Evolutionary conservation across 2,329 filamentous ascomycete species (phyloP).

Genomic region (Didymella glomerata): DNA sequence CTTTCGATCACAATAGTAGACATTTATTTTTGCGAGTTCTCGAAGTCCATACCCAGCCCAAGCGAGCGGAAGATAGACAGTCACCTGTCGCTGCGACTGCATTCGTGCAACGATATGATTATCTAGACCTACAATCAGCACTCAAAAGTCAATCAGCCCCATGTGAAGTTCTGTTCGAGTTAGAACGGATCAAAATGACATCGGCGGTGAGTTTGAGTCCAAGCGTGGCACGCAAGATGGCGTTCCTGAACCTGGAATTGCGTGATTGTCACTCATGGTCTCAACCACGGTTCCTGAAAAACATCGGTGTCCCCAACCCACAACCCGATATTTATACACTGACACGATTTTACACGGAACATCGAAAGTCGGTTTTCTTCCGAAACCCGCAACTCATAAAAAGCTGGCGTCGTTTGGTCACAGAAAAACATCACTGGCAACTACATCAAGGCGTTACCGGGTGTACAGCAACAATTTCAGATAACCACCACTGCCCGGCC

Average conservation of each 20-base stretch:
- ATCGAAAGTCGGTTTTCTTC: too few species aligned
- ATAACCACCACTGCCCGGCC: not conserved
- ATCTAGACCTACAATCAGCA: not conserved
- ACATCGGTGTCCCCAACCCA: not conserved
- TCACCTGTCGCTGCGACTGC: not conserved
- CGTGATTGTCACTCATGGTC: slow-evolving; percentile 42
- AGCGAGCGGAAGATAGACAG: not conserved
- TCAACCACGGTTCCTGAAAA: slow-evolving; percentile 8
- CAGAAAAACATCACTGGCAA: not conserved
- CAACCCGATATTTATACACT: not conserved
- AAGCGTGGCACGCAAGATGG: slow-evolving; percentile 27
- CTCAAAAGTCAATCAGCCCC: not conserved
- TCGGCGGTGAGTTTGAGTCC: slow-evolving; percentile 6
- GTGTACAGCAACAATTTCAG: not conserved
- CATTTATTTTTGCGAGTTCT: not conserved
- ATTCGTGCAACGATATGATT: not conserved
- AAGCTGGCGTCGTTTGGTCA: not conserved
- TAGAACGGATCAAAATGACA: too few species aligned
- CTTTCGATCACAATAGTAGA: not conserved
- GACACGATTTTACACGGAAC: too few species aligned
- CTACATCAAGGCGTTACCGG: not conserved
- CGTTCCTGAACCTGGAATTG: slow-evolving; percentile 31
- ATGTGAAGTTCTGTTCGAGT: not conserved
- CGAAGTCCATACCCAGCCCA: not conserved
- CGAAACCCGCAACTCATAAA: not conserved